A percentile compares a stretch with the other conserved stretches of the same genome.
Conservation (phyloP, 2,329 filamentous ascomycete genomes). For the Fusarium ramigenum region DNA sequence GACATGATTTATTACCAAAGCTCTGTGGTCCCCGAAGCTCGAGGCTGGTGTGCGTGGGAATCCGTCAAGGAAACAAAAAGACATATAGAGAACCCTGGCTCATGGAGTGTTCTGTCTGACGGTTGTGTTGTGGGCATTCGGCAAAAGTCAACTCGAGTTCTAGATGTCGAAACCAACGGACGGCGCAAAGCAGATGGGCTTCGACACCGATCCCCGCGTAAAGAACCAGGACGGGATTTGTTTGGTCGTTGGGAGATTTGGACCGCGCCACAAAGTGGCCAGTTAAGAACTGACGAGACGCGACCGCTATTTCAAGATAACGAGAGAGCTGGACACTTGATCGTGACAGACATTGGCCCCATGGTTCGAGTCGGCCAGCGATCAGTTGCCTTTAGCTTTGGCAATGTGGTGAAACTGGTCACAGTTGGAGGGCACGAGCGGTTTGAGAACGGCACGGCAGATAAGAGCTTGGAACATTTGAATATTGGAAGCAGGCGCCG, state of each 20-base stretch:
- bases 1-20: slow-evolving; percentile 66
- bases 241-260: slow-evolving; percentile 63
- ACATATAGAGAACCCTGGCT: slow-evolving; percentile 68
- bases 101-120: slow-evolving; percentile 70
- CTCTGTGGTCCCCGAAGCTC: slow-evolving; percentile 47
- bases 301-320: slow-evolving; percentile 54
- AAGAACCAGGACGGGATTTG: slow-evolving; percentile 32
- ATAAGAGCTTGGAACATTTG: slow-evolving; percentile 44
- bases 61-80: slow-evolving; percentile 62
- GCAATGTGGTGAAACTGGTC: slow-evolving; percentile 77
- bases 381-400: slow-evolving; percentile 75
- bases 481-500: slow-evolving; percentile 53
- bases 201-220: slow-evolving; percentile 45
- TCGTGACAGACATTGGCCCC: slow-evolving; percentile 73
- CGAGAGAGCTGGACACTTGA: slow-evolving; percentile 62
- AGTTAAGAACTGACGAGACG: slow-evolving; percentile 57
- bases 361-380: slow-evolving; percentile 69
- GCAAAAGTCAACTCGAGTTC: slow-evolving; percentile 47
- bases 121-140: slow-evolving; percentile 72
- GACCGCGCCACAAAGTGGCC: slow-evolving; percentile 59
- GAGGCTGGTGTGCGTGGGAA: slow-evolving; percentile 61
- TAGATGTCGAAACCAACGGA: slow-evolving; percentile 17
- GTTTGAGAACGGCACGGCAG: slow-evolving; percentile 59
- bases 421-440: slow-evolving; percentile 69
- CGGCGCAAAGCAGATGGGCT: slow-evolving; percentile 37